phyloP scores from a whole-genome alignment of 192 early-diverging fungal genomes.

The Gryganskiella cystojenkinii region DNA sequence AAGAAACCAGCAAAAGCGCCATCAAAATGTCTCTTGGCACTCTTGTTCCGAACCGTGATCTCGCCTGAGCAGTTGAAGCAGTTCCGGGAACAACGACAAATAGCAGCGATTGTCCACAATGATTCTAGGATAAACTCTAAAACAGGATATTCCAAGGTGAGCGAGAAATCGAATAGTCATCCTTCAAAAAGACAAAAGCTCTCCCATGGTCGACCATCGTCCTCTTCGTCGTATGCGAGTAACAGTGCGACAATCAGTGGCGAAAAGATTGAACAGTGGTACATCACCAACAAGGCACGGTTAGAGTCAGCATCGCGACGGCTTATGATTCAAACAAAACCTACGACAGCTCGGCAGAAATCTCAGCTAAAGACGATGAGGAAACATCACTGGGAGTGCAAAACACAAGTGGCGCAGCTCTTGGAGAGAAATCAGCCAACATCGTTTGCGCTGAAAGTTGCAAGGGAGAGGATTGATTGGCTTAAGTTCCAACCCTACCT shows the following conservation, averaged over 20 bases:
- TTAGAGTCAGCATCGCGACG: conserved; percentile 17
- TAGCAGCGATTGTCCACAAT: background rate
- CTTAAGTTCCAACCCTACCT: conserved; percentile 23
- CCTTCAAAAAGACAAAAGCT: background rate
- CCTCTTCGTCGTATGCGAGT: background rate
- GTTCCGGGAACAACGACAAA: background rate
- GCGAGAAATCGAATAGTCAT: background rate
- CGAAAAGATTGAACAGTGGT: conserved; percentile 45
- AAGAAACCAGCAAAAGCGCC: conserved; percentile 9
- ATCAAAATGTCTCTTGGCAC: conserved; percentile 11
- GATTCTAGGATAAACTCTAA: background rate
- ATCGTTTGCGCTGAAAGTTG: conserved; percentile 26
- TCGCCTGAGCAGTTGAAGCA: background rate
- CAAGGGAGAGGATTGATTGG: conserved; percentile 34
- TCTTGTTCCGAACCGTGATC: conserved; percentile 29
- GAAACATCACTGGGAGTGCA: conserved; percentile 47
- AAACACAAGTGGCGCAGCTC: conserved; percentile 7
- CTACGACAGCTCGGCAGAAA: conserved; percentile 29
- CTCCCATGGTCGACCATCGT: background rate
- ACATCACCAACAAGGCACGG: conserved; percentile 36
- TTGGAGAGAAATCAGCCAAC: conserved; percentile 15
- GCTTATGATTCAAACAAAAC: conserved; percentile 22
- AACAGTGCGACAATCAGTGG: conserved; percentile 6
- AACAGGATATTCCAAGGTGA: background rate
- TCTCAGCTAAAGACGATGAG: conserved; percentile 37